A percentile compares a stretch with the other conserved stretches of the same genome.
These are phyloP conservation scores for Teratosphaeria viscida DNA, from an alignment of 2,329 filamentous ascomycete species.

Conservation along the genomic window DNA sequence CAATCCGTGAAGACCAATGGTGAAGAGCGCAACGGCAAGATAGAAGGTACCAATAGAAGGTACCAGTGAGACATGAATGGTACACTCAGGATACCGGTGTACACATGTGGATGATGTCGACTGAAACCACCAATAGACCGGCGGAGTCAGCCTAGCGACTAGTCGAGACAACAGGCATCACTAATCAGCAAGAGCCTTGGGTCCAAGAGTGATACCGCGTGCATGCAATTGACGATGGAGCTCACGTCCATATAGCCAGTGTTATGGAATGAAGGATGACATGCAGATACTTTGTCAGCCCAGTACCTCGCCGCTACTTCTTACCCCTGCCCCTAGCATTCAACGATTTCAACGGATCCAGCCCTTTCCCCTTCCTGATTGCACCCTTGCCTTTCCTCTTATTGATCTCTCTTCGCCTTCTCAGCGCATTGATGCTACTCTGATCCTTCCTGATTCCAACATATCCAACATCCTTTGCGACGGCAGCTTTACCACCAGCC, in stretches of 20 bases:
- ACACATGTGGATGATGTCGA: background rate
- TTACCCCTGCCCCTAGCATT: constrained; percentile 39
- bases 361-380: constrained; percentile 49
- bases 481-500: constrained; percentile 55
- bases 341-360: constrained; percentile 83
- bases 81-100: background rate
- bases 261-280: too few relatives aligned
- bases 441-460: constrained; percentile 51
- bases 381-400: constrained; percentile 40
- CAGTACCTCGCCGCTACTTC: constrained; percentile 12
- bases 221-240: too few relatives aligned
- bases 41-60: background rate
- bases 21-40: background rate
- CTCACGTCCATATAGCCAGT: too few relatives aligned
- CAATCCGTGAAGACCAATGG: background rate
- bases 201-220: too few relatives aligned
- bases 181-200: too few relatives aligned
- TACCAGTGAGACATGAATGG: background rate
- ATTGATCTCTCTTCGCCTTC: constrained; percentile 32
- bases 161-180: too few relatives aligned
- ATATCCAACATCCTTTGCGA: constrained; percentile 59
- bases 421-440: constrained; percentile 37
- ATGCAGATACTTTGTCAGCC: too few relatives aligned
- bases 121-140: too few relatives aligned
- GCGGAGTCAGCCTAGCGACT: too few relatives aligned